Percentiles rank a stretch among this genome's conserved stretches.
phyloP scores from a whole-genome alignment of 2,329 filamentous ascomycete species.

The Fonsecaea pugnacius region DNA sequence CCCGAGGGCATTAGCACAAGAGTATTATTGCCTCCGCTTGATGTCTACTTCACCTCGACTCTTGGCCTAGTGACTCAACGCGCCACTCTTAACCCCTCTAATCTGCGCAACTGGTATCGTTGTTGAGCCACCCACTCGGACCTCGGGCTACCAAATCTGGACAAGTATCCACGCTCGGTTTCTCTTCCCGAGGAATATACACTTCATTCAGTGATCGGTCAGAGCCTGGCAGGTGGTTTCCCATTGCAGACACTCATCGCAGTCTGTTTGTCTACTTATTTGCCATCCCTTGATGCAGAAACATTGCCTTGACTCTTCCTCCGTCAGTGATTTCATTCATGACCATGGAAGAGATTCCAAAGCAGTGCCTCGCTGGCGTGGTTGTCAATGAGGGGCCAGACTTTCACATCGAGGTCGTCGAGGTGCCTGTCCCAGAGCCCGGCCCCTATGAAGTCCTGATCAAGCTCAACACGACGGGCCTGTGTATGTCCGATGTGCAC shows the following conservation, averaged over 20 bases:
- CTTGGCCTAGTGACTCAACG: too few species aligned
- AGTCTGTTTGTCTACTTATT: not conserved
- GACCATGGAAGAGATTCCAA: slow-evolving; percentile 29
- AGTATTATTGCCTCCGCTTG: too few species aligned
- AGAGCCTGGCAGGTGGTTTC: not conserved
- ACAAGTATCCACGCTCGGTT: not conserved
- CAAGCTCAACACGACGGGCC: slow-evolving; percentile 62
- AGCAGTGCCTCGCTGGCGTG: slow-evolving; percentile 32
- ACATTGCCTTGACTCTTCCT: not conserved
- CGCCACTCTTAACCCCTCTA: too few species aligned
- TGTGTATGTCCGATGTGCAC: slow-evolving; percentile 63
- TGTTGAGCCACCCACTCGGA: not conserved
- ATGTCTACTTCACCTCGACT: too few species aligned
- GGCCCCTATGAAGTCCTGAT: slow-evolving; percentile 61
- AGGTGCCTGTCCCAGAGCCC: slow-evolving; percentile 39
- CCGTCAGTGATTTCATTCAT: not conserved
- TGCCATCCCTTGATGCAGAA: not conserved
- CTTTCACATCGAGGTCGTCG: slow-evolving; percentile 34
- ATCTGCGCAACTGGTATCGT: too few species aligned
- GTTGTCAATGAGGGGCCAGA: slow-evolving; percentile 35
- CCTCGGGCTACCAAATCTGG: not conserved
- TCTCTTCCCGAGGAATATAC: not conserved
- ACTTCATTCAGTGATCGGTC: not conserved
- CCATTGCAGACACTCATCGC: not conserved
- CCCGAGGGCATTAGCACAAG: too few species aligned